Conservation (phyloP, 805 yeast genomes). For the Barnettozyma populi region DNA sequence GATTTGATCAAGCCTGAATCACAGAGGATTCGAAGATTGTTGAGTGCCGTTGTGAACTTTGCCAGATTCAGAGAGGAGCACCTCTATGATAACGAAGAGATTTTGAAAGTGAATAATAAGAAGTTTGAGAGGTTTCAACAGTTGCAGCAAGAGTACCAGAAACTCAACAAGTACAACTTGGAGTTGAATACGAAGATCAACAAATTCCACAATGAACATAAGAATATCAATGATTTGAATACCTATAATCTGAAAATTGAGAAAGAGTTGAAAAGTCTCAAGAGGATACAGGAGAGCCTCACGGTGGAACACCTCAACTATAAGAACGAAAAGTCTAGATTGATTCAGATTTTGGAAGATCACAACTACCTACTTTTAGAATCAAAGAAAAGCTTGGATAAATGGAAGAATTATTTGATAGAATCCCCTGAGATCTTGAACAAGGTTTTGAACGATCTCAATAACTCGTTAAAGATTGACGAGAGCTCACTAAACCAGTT, state of each 20-base stretch:
- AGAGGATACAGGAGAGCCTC: constrained; percentile 55
- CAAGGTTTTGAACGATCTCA: constrained; percentile 48
- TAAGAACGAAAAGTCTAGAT: constrained; percentile 53
- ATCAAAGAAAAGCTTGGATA: constrained; percentile 51
- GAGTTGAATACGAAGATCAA: constrained; percentile 22
- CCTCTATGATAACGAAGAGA: constrained; percentile 59
- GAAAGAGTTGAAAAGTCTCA: constrained; percentile 53
- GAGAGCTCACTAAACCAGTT: constrained; percentile 33
- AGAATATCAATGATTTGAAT: constrained; percentile 35
- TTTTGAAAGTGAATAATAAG: constrained; percentile 49
- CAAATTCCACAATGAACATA: constrained; percentile 1
- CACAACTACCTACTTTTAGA: constrained; percentile 53
- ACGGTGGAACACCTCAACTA: constrained; percentile 59
- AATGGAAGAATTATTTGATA: constrained; percentile 51
- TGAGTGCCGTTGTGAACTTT: constrained; percentile 82
- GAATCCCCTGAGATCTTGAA: constrained; percentile 54
- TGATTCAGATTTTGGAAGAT: constrained; percentile 57
- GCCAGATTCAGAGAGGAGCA: constrained; percentile 80
- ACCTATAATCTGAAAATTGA: constrained; percentile 53
- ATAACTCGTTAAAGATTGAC: constrained; percentile 37
- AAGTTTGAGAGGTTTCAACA: constrained; percentile 41
- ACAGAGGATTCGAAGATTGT: constrained; percentile 50
- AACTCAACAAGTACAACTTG: constrained; percentile 27
- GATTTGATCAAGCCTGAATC: constrained; percentile 81
- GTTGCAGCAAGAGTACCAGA: constrained; percentile 36